phyloP scores from a whole-genome alignment of 352 stramenopile species.

The Pythium chondricola region DNA sequence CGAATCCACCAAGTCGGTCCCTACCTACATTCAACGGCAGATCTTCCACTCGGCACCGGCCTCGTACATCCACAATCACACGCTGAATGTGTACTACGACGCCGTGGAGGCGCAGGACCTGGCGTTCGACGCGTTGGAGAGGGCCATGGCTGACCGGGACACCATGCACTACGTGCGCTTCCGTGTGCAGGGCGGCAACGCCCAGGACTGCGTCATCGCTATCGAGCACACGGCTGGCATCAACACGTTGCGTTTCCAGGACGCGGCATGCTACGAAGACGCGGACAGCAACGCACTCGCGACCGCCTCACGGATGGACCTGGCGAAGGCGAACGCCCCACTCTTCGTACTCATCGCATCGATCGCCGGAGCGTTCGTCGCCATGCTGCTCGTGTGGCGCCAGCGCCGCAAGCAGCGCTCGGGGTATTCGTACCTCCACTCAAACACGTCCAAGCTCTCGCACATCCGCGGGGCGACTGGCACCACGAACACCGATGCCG shows the following conservation, averaged over 20 bases:
- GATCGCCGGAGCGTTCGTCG: conserved; percentile 25
- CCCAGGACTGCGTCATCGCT: conserved; percentile 48
- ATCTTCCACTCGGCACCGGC: conserved; percentile 33
- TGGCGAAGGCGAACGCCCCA: conserved; percentile 30
- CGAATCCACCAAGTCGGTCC: conserved; percentile 27
- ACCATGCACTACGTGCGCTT: conserved; percentile 53
- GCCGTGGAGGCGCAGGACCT: conserved; percentile 48
- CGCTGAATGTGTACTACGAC: conserved; percentile 39
- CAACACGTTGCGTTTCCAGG: conserved; percentile 49
- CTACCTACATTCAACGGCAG: conserved; percentile 35
- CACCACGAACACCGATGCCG: conserved; percentile 20
- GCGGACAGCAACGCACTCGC: conserved; percentile 12
- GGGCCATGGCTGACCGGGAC: conserved; percentile 10
- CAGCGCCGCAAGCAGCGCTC: conserved; percentile 44
- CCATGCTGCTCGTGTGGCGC: conserved; percentile 28
- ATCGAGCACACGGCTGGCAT: conserved; percentile 34
- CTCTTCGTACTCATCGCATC: conserved; percentile 33
- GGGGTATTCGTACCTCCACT: conserved; percentile 57
- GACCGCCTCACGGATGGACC: background rate
- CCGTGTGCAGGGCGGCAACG: conserved; percentile 24
- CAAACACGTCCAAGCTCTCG: conserved; percentile 34
- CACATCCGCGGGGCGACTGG: conserved; percentile 17
- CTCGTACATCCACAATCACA: conserved; percentile 32
- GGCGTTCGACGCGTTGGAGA: conserved; percentile 17
- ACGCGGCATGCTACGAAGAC: conserved; percentile 43